Evolutionary conservation across 306 rosid genomes (phyloP).

Genomic region (Lupinus albus): DNA sequence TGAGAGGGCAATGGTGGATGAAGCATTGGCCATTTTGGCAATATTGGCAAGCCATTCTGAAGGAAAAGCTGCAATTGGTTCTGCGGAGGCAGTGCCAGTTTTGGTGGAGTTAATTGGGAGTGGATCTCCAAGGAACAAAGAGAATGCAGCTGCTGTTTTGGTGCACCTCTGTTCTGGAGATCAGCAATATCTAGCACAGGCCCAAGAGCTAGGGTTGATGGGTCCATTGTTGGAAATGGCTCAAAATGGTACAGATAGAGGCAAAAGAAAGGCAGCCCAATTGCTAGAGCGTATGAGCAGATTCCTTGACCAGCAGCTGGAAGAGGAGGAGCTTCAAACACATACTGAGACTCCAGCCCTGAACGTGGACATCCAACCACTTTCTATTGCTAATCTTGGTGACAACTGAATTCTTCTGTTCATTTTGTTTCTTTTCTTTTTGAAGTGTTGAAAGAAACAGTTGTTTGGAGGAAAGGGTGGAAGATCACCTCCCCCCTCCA

Average conservation of each 20-base stretch:
- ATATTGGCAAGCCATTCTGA: conserved; percentile 90
- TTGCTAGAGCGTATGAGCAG: conserved; percentile 80
- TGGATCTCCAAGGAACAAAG: conserved; percentile 95
- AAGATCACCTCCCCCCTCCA: conserved; percentile 76
- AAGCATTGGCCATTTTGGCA: conserved; percentile 94
- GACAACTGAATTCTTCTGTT: conserved; percentile 50
- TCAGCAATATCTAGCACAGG: conserved; percentile 70
- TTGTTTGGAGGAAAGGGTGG: conserved; percentile 68
- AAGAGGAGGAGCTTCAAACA: conserved; percentile 48
- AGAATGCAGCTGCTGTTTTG: conserved; percentile 92
- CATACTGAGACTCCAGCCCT: conserved; percentile 55
- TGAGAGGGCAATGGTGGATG: conserved; percentile 93
- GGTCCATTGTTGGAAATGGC: conserved; percentile 71
- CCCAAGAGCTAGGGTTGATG: conserved; percentile 72
- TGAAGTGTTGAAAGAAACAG: conserved; percentile 46
- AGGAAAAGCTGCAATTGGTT: conserved; percentile 81
- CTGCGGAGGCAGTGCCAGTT: conserved; percentile 82
- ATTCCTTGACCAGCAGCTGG: conserved; percentile 58
- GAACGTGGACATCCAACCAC: conserved; percentile 50
- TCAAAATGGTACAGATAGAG: conserved; percentile 89
- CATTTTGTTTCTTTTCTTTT: conserved; percentile 42
- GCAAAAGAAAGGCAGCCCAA: conserved; percentile 90
- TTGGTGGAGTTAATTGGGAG: conserved; percentile 79
- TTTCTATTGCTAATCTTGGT: conserved; percentile 42
- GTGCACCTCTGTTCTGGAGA: conserved; percentile 89